Conservation (phyloP, 148 eudicot species). For the Salicornia ramosissima region DNA sequence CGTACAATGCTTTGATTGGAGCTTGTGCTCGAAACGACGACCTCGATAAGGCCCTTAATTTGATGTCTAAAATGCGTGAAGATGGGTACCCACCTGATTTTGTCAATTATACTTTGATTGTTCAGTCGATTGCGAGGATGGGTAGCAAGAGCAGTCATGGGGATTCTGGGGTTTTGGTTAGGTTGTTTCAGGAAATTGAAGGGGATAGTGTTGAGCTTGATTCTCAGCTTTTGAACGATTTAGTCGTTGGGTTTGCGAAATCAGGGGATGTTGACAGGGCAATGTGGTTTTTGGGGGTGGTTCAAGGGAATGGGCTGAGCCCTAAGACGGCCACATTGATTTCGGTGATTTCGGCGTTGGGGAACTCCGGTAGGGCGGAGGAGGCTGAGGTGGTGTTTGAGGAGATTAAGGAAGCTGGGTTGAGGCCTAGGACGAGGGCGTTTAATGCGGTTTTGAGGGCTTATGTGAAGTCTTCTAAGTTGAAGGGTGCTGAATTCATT, state of each 20-base stretch:
- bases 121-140: constrained; percentile 57
- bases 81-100: constrained; percentile 81
- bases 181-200: constrained; percentile 58
- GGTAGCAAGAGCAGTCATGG: constrained; percentile 12
- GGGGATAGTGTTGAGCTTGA: constrained; percentile 66
- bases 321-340: constrained; percentile 57
- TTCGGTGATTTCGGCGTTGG: constrained; percentile 57
- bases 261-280: constrained; percentile 71
- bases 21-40: constrained; percentile 87
- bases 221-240: constrained; percentile 72
- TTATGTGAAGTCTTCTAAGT: constrained; percentile 62
- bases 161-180: constrained; percentile 54
- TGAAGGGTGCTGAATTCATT: constrained; percentile 72
- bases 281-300: constrained; percentile 45
- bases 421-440: constrained; percentile 79
- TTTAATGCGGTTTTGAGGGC: constrained; percentile 91
- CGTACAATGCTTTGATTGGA: constrained; percentile 81
- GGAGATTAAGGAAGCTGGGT: constrained; percentile 87
- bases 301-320: constrained; percentile 80
- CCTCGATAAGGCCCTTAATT: constrained; percentile 69
- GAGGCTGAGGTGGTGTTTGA: constrained; percentile 94
- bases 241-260: constrained; percentile 75
- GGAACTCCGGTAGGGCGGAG: constrained; percentile 64
- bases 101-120: constrained; percentile 70
- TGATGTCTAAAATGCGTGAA: constrained; percentile 61